phyloP scores from a whole-genome alignment of 176 grass and related monocot species.

The Elymus sibiricus region DNA sequence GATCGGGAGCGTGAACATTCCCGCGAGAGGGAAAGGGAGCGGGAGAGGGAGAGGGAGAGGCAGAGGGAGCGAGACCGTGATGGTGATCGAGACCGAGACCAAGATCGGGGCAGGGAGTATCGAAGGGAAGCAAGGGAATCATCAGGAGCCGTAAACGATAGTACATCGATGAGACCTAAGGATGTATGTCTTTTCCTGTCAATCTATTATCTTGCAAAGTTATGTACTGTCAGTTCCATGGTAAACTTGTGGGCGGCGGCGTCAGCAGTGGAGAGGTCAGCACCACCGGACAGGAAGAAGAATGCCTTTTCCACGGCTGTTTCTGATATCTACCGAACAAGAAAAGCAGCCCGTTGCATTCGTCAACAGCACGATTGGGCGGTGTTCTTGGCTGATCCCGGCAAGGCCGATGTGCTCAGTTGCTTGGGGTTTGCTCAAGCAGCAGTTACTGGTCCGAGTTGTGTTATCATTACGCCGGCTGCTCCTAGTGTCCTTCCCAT shows the following conservation, averaged over 20 bases:
- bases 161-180: constrained; percentile 49
- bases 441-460: background rate
- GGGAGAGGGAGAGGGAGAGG: background rate
- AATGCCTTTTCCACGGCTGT: constrained; percentile 28
- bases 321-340: constrained; percentile 23
- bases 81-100: constrained; percentile 31
- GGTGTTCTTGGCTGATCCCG: constrained; percentile 12
- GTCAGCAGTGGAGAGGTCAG: background rate
- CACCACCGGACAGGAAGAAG: constrained; percentile 8
- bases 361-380: background rate
- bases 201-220: constrained; percentile 49
- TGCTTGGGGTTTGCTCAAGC: constrained; percentile 5
- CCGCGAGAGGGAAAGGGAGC: constrained; percentile 30
- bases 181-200: constrained; percentile 72
- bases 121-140: constrained; percentile 53
- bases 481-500: background rate
- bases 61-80: constrained; percentile 25
- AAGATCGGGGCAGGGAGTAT: constrained; percentile 31
- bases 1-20: constrained; percentile 39
- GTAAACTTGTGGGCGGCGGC: constrained; percentile 18
- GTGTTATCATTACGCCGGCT: background rate
- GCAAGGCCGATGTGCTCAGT: background rate
- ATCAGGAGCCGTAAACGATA: constrained; percentile 39
- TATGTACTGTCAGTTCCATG: constrained; percentile 50
- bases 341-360: constrained; percentile 28